Base-by-base conservation (phyloP, 2,329 filamentous ascomycete species). In the Teratosphaeria viscida region DNA sequence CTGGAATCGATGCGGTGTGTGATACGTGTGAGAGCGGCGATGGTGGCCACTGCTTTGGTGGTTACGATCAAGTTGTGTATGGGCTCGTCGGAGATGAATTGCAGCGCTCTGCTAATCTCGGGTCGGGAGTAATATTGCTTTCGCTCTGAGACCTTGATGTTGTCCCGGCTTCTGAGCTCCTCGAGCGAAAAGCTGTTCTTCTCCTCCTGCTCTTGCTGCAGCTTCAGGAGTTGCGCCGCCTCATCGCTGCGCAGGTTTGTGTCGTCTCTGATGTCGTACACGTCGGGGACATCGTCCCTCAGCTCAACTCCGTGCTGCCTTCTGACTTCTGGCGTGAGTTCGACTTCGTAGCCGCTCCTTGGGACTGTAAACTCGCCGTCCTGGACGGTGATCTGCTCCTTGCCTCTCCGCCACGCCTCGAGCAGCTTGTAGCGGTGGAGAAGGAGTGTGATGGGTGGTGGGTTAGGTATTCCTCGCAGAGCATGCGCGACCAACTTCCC, bases 401-500 rank as follows among this genome's bases (percentile, higher is more conserved):
- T 70, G 10, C 75, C 73, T 59, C 75, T 73, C 10, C 76, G 66
- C 82, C 82, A 85, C 11, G 72, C 68, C 14, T 73, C 71, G 43
- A 80, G 62, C 19, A 76, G 64, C 2, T 71, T 67, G 39, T 73
- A 72, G 39, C 78, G 80, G 68, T 91, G 88, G 39, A 95, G 80
- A n/a, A 96, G 80, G 5, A 96, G 79, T 0, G 90, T 92, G 43
- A 96, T 81, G 0, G 88, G 88, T 4, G 90, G 89, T 2, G 82
- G 80, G 23, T 82, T 74, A 7, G 79, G 77, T 8, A 85, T 76
- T 23, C 81, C 79, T 26, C 84, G 82, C 11, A 96, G 77, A 26
- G 84, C 83, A 70, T 87, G 85, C 29, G 92, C 90, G 63, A 92
- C 84, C 29, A 96, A 82, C 52, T 84, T 84, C 14, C 91, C 92